Percentiles rank a stretch among this genome's conserved stretches.
Conservation (phyloP, 2,329 filamentous ascomycete species). For the Cladosporium sp. region DNA sequence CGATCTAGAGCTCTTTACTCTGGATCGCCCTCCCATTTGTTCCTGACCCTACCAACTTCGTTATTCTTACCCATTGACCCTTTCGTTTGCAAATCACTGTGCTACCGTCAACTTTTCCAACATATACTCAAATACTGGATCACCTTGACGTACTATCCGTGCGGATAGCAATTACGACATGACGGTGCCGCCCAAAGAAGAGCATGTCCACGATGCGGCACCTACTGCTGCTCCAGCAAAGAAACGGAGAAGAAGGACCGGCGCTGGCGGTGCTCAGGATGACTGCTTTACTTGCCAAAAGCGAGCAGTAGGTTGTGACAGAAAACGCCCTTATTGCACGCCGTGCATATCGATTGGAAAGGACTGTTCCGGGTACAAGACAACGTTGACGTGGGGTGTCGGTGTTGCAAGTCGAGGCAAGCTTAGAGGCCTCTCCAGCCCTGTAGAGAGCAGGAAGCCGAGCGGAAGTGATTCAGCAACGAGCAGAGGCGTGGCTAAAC, state of each 20-base stretch:
- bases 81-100: neutral
- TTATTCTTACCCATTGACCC: neutral
- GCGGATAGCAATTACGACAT: slow-evolving; percentile 3
- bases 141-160: neutral
- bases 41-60: slow-evolving; percentile 5
- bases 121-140: neutral
- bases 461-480: slow-evolving; percentile 24
- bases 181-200: slow-evolving; percentile 7
- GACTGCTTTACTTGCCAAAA: slow-evolving; percentile 95
- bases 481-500: slow-evolving; percentile 19
- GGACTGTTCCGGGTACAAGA: slow-evolving; percentile 95
- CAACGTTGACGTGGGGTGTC: slow-evolving; percentile 93
- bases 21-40: slow-evolving; percentile 6
- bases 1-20: slow-evolving; percentile 17
- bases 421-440: slow-evolving; percentile 80
- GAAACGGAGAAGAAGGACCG: slow-evolving; percentile 82
- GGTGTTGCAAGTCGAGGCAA: slow-evolving; percentile 95
- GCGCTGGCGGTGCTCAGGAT: slow-evolving; percentile 83
- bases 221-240: slow-evolving; percentile 34
- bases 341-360: slow-evolving; percentile 89
- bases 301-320: slow-evolving; percentile 81
- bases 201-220: neutral
- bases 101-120: neutral
- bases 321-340: slow-evolving; percentile 89
- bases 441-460: slow-evolving; percentile 52